Base-by-base conservation (phyloP, 2,329 filamentous ascomycete genomes). In the Xylogone sp. region DNA sequence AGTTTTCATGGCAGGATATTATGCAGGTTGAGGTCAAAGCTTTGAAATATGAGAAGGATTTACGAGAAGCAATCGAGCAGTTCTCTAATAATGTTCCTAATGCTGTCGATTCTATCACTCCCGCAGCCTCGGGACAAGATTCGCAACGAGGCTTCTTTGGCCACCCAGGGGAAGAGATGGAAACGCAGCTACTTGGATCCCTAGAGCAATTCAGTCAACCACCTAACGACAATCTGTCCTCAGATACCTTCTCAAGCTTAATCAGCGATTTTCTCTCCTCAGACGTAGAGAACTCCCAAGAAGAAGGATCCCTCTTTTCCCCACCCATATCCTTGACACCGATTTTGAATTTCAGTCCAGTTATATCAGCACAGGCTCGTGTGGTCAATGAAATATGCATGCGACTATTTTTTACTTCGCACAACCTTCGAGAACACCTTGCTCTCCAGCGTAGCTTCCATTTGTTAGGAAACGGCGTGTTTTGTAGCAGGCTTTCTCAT, bases 401-500 rank as follows among this genome's bases (percentile, higher is more conserved):
- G 60, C 77, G 82, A 49, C 73, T 95, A 8, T 79, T 97, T 19
- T 95, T 97, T 65, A 79, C 79, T 18, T 76, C 83, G 5, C 88
- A 96, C 63, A 74, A 82, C 9, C 70, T 99, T 3, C 79, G 82
- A 16, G 73, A 80, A 1, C 91, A 97, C 63, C 71, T 97, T 0
- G 75, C 77, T 3, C 65, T 96, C 1, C 90, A 96, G 62, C 83
- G 82, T 53, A 81, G 86, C 43, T 97, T 94, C 57, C 88, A 95
- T 48, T 77, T 97, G 1, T 75, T 97, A 6, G 88, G 90, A 2
- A 91, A 94, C 60, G 91, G 91, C 5, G 76, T 89, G 16, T 97
- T 97, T 66, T 84, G 87, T 48, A 87, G 86, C 47, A 83, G 86
- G 1, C 76, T 99, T 1, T 87, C 89, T 0, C 84, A 90, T 49